Conservation (phyloP, 2,329 filamentous ascomycete genomes). For the Endothia cerciana region DNA sequence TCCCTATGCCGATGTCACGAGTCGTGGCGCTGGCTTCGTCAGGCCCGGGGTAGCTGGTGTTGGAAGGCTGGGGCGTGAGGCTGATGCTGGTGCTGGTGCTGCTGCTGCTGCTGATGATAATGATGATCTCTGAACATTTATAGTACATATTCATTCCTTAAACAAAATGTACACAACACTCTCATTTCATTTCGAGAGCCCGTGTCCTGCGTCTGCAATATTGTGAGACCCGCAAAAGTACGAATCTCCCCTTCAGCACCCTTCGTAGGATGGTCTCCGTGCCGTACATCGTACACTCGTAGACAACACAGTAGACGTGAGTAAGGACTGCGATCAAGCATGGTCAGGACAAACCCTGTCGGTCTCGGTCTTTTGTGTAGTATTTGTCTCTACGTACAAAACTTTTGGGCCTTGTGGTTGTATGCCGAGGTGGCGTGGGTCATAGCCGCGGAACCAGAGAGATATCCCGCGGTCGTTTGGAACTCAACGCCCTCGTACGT, state of each 20-base stretch:
- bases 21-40: slow-evolving; percentile 14
- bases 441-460: slow-evolving; percentile 12
- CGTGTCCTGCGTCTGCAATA: not conserved
- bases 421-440: slow-evolving; percentile 7
- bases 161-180: not conserved
- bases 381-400: slow-evolving; percentile 18
- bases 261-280: not conserved
- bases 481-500: slow-evolving; percentile 10
- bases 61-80: not conserved
- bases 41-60: not conserved
- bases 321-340: not conserved
- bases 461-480: slow-evolving; percentile 5
- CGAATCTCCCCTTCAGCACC: not conserved
- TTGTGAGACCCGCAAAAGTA: not conserved
- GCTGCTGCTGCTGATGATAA: slow-evolving; percentile 2
- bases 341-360: not conserved
- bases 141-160: slow-evolving; percentile 8
- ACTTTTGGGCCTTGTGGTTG: not conserved
- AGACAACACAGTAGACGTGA: not conserved
- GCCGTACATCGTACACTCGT: not conserved
- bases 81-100: slow-evolving; percentile 7
- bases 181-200: not conserved
- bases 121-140: slow-evolving; percentile 8
- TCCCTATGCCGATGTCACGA: not conserved
- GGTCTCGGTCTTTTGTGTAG: not conserved